These are phyloP conservation scores for Nemania sp. DNA, from an alignment of 2,329 filamentous ascomycete genomes.

Conservation along the genomic window DNA sequence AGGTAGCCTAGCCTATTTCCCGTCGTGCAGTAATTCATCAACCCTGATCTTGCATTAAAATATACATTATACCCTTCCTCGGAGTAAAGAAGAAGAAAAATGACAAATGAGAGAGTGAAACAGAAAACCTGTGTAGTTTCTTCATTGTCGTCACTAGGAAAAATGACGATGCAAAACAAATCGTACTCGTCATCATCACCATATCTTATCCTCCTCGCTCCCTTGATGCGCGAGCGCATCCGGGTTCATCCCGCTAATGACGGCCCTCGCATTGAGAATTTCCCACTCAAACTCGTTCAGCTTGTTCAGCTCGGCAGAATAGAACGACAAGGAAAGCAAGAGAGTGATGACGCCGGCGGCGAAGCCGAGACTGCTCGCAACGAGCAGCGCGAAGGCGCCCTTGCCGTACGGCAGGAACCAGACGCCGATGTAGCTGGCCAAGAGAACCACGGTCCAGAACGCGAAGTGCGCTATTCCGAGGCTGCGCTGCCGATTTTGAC, in stretches of 20 bases:
- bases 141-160: background rate
- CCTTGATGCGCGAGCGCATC: constrained; percentile 27
- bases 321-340: constrained; percentile 83
- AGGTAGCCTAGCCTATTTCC: background rate
- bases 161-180: no score
- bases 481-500: constrained; percentile 73
- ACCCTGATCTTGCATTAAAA: background rate
- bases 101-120: background rate
- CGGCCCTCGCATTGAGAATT: constrained; percentile 68
- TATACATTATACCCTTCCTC: background rate
- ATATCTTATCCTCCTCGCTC: constrained; percentile 30
- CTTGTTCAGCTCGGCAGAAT: constrained; percentile 79
- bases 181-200: background rate
- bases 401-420: constrained; percentile 79
- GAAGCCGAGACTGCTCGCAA: constrained; percentile 79
- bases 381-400: constrained; percentile 79
- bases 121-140: no score
- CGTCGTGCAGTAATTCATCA: background rate
- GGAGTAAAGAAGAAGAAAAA: background rate
- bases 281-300: constrained; percentile 95
- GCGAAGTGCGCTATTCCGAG: constrained; percentile 78
- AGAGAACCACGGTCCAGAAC: constrained; percentile 65
- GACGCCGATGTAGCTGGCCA: constrained; percentile 77
- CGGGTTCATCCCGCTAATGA: constrained; percentile 40
- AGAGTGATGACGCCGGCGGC: constrained; percentile 80